Evolutionary conservation across 805 yeast genomes (phyloP), one percentile per base, ranked within the genome.

Genomic region (Candida pseudofarinosa): DNA sequence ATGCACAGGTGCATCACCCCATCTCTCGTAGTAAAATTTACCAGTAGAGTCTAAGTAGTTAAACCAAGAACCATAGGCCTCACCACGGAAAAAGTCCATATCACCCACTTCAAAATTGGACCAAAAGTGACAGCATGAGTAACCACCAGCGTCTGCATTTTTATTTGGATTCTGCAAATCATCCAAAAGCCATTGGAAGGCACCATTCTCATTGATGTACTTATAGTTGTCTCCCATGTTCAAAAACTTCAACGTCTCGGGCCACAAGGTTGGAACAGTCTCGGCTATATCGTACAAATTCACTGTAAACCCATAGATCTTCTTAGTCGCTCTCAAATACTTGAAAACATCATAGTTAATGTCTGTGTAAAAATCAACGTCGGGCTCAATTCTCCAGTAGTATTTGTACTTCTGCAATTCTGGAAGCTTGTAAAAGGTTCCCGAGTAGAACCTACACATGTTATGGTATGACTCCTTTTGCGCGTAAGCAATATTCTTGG

Each of bases 1-100:
- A 58, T 87, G 93, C 1, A 88, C 93, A 0, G 96, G 96, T 0
- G 95, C 96, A 66, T 88, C 96, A 2, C 96, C 96, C 96, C 96
- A 88, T 43, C 96, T 65, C 60, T 89, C 96, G 54, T 88, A 88
- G 60, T 86, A 88, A 55, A 88, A 88, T 3, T 91, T 91, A 15
- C 95, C 93, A 1, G 81, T 62, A 3, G 70, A 47, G 44, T 88
- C 96, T 33, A 88, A 63, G 53, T 70, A 65, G 26, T 82, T 65
- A 54, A 83, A 78, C 79, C 85, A 88, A 10, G 64, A 62, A 32
- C 71, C 66, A 56, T 88, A 88, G 1, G 88, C 79, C 41, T 84
- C 81, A 18, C 75, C 65, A 40, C 96, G 66, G 63, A 71, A 84
- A 52, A 88, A 88, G 50, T 88, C 91, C 85, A 88, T 75, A 53